These are phyloP conservation scores for Hypsizygus marmoreus DNA, from an alignment of 768 basidiomycete genomes.

Conservation along the genomic window DNA sequence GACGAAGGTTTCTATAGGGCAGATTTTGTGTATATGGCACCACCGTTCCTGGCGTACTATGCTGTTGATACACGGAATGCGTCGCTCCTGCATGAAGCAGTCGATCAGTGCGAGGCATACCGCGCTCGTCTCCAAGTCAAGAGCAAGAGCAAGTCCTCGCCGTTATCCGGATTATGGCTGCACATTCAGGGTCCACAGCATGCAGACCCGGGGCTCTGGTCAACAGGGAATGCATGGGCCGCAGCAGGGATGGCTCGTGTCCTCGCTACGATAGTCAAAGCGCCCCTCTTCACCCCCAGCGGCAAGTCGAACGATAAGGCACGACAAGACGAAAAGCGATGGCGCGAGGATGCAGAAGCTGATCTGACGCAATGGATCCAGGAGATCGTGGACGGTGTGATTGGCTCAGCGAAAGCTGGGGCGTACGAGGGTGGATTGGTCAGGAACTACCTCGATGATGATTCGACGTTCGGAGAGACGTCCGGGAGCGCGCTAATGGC, in stretches of 20 bases:
- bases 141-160: constrained; percentile 22
- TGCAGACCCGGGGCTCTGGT: constrained; percentile 45
- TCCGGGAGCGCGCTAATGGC: constrained; percentile 23
- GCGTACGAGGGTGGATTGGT: constrained; percentile 14
- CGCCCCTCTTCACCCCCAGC: constrained; percentile 18
- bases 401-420: constrained; percentile 11
- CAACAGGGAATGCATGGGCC: constrained; percentile 71
- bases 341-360: constrained; percentile 14
- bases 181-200: constrained; percentile 42
- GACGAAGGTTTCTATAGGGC: constrained; percentile 33
- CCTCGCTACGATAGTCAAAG: constrained; percentile 47
- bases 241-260: constrained; percentile 70
- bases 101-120: constrained; percentile 51
- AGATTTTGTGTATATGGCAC: constrained; percentile 60
- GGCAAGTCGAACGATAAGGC: not conserved
- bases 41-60: constrained; percentile 59
- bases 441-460: constrained; percentile 21
- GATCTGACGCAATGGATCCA: constrained; percentile 22
- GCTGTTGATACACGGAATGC: constrained; percentile 37
- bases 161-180: constrained; percentile 19
- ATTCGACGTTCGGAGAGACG: constrained; percentile 21
- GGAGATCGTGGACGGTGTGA: constrained; percentile 27
- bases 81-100: constrained; percentile 41
- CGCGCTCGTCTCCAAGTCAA: constrained; percentile 39
- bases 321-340: not conserved